phyloP scores from a whole-genome alignment of 2,329 filamentous ascomycete species.

The Epichloe gansuensis region DNA sequence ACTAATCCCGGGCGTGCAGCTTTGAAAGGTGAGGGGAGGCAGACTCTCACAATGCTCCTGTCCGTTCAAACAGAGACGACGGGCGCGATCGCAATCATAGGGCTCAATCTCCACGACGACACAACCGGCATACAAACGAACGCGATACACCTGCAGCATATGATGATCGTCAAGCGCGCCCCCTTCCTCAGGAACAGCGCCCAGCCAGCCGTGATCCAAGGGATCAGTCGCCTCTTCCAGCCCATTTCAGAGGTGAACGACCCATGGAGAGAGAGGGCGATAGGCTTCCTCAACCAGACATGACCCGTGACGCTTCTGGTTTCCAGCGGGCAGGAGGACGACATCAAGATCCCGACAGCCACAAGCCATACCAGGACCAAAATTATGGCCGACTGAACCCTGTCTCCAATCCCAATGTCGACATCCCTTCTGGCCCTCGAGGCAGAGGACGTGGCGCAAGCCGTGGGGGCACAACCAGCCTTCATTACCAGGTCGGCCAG shows the following conservation, averaged over 20 bases:
- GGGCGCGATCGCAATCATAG: slow-evolving; percentile 28
- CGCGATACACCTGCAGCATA: slow-evolving; percentile 23
- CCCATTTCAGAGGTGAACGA: slow-evolving; percentile 21
- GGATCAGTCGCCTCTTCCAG: slow-evolving; percentile 19
- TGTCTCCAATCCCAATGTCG: slow-evolving; percentile 27
- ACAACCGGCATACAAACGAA: slow-evolving; percentile 20
- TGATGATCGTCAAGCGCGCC: slow-evolving; percentile 36
- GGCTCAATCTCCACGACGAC: slow-evolving; percentile 38
- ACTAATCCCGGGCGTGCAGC: slow-evolving; percentile 38
- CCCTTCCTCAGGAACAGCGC: slow-evolving; percentile 24
- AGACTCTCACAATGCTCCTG: slow-evolving; percentile 14
- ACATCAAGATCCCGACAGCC: slow-evolving; percentile 38
- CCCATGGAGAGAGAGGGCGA: slow-evolving; percentile 28
- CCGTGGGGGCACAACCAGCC: slow-evolving; percentile 23
- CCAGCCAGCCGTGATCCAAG: slow-evolving; percentile 18
- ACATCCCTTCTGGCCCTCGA: slow-evolving; percentile 44
- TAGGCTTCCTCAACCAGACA: slow-evolving; percentile 19
- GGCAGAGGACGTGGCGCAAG: slow-evolving; percentile 34
- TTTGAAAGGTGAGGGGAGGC: slow-evolving; percentile 29
- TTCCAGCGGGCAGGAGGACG: slow-evolving; percentile 25
- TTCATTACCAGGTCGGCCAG: slow-evolving; percentile 27
- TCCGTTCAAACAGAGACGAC: slow-evolving; percentile 31
- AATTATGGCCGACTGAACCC: slow-evolving; percentile 51
- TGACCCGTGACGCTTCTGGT: slow-evolving; percentile 26
- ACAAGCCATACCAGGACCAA: slow-evolving; percentile 41